Percentiles rank a stretch among this genome's conserved stretches.
These are phyloP conservation scores for Fusarium sterilihyphosum DNA, from an alignment of 2,329 filamentous ascomycete species.

Conservation along the genomic window DNA sequence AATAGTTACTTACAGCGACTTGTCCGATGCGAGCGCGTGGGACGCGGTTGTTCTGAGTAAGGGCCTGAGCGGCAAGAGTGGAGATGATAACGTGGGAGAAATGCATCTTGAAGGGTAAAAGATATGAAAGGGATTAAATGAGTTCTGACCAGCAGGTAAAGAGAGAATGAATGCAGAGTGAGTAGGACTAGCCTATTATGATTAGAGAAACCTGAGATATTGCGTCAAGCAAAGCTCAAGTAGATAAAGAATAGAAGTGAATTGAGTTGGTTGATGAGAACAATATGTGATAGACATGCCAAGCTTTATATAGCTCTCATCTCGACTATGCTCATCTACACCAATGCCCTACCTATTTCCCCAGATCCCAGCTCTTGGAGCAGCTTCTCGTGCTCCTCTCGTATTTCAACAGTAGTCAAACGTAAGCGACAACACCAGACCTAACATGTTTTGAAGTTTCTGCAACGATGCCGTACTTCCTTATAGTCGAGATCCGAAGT, in stretches of 20 bases:
- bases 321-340: background rate
- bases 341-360: background rate
- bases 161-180: background rate
- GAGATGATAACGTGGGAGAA: slow-evolving; percentile 9
- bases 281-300: background rate
- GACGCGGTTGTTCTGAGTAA: background rate
- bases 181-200: background rate
- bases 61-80: slow-evolving; percentile 18
- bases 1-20: background rate
- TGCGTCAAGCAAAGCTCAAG: slow-evolving; percentile 22
- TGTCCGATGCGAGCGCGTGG: background rate
- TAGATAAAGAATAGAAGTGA: background rate
- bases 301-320: slow-evolving; percentile 8
- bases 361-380: background rate
- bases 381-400: background rate
- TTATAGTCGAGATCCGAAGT: background rate
- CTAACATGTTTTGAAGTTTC: background rate
- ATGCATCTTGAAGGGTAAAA: background rate
- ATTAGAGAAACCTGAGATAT: background rate
- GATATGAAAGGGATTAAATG: background rate
- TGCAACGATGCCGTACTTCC: background rate
- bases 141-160: slow-evolving; percentile 17
- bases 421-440: background rate
- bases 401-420: background rate
- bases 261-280: background rate